phyloP scores from a whole-genome alignment of 495 filamentous ascomycete genomes.

The Penicillium psychrofluorescens region DNA sequence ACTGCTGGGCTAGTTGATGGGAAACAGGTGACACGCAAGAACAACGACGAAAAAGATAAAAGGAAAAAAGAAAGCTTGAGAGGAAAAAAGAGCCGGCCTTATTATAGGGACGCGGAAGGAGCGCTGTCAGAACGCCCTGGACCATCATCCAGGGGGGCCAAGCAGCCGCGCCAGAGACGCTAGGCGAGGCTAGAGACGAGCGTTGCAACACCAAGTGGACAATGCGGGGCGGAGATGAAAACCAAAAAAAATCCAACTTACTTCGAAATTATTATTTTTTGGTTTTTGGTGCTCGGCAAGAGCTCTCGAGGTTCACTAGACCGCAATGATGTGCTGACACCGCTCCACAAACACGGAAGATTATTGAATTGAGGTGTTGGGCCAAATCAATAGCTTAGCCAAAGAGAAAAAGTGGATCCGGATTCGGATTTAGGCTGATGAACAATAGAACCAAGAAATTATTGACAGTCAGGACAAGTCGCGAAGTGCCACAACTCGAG shows the following conservation, averaged over 20 bases:
- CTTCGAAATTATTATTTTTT: not conserved
- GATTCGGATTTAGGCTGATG: not conserved
- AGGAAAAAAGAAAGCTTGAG: slow-evolving; percentile 10
- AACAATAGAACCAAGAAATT: too few relatives aligned
- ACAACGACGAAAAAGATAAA: slow-evolving; percentile 6
- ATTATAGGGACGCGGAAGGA: slow-evolving; percentile 9
- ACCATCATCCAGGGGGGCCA: not conserved
- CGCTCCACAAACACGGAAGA: slow-evolving; percentile 13
- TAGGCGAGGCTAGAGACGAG: too few relatives aligned
- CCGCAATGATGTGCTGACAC: slow-evolving; percentile 19
- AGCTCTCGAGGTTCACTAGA: slow-evolving; percentile 9
- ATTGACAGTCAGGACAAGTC: not conserved
- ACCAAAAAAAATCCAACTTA: slow-evolving; percentile 7
- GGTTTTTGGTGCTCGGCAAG: not conserved
- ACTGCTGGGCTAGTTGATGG: slow-evolving; percentile 23
- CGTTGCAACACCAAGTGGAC: not conserved
- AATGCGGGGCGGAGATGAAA: not conserved
- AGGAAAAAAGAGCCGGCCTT: slow-evolving; percentile 8
- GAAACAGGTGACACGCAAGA: too few relatives aligned
- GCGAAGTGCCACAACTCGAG: too few relatives aligned
- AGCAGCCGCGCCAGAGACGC: not conserved
- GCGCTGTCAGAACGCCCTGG: not conserved
- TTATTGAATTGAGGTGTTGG: not conserved
- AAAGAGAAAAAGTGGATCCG: not conserved
- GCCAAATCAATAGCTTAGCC: too few relatives aligned